Evolutionary conservation across 306 rosid genomes (phyloP), one percentile per base, ranked within the genome.

Genomic region (Quillaja saponaria): DNA sequence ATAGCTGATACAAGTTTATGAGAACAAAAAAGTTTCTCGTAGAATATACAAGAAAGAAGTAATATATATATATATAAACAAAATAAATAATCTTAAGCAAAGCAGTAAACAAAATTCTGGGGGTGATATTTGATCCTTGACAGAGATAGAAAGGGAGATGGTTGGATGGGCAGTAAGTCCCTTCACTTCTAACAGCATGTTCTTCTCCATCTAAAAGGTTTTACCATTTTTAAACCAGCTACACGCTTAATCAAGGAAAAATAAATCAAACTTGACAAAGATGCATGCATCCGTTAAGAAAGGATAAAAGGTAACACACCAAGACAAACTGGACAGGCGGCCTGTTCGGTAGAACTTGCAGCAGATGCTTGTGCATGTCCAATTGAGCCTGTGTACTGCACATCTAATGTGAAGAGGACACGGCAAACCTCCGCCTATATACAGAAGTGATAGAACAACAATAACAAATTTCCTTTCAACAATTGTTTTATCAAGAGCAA

Each of bases 281-380:
- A 37, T 21, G 16, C 34, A 38, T 13, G 39, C 19, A 39, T 39
- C 4, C 12, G 13, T n/a, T 31, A 12, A 52, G 10, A n/a, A 54
- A 34, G 14, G 15, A 54, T 7, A 18, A 35, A 50, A 19, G 8
- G 12, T 49, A 55, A 19, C 41, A 49, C 76, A 87, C 98, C 96
- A 41, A 92, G 90, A 76, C 98, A 92, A 20, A 92, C 98, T 0
- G 98, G 96, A 76, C 96, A 92, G 8, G 92, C 19, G 31, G 98
- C 90, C 72, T 84, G 98, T 47, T 92, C 96, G 8, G 88, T 90
- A 49, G 94, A 88, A 77, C 67, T 74, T 49, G 78, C 78, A 13
- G 76, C 75, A 31, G 92, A 82, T 72, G 92, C 78, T 25, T 88
- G 98, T 25, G 87, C 88, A 55, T 79, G 96, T 69, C 82, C 98